A percentile compares a stretch with the other conserved stretches of the same genome.
Conservation (phyloP, 345 rosid species). For the Citrus mangshanensis region DNA sequence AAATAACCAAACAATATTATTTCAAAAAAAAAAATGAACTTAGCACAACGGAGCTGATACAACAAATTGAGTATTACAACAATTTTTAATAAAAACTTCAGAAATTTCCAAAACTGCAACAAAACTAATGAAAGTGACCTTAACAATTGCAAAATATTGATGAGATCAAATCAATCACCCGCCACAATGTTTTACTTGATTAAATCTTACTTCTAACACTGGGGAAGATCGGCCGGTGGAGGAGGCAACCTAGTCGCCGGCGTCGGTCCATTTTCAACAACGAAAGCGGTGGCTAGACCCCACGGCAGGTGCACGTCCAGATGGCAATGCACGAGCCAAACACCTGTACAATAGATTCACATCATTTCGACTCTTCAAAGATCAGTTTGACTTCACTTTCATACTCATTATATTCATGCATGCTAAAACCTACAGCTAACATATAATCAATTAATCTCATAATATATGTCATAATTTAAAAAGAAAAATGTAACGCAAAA, state of each 20-base stretch:
- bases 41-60: neutral
- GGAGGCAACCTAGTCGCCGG: conserved; percentile 53
- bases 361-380: neutral
- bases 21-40: neutral
- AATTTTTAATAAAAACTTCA: too few species aligned
- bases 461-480: neutral
- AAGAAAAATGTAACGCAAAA: too few species aligned
- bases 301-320: conserved; percentile 58
- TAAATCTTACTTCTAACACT: conserved; percentile 30
- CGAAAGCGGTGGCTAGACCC: conserved; percentile 57
- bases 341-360: conserved; percentile 30
- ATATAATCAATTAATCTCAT: neutral
- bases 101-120: neutral
- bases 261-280: conserved; percentile 61
- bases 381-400: neutral
- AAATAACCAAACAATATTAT: neutral
- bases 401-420: too few species aligned
- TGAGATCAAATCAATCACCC: neutral
- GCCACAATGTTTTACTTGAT: too few species aligned
- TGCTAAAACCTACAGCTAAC: neutral
- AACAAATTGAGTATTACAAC: neutral
- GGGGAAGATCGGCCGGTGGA: conserved; percentile 66
- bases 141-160: neutral
- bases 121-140: neutral
- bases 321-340: conserved; percentile 73